Evolutionary conservation across 805 yeast genomes (phyloP), one percentile per base, ranked within the genome.

Genomic region (Scheffersomyces stipitis): DNA sequence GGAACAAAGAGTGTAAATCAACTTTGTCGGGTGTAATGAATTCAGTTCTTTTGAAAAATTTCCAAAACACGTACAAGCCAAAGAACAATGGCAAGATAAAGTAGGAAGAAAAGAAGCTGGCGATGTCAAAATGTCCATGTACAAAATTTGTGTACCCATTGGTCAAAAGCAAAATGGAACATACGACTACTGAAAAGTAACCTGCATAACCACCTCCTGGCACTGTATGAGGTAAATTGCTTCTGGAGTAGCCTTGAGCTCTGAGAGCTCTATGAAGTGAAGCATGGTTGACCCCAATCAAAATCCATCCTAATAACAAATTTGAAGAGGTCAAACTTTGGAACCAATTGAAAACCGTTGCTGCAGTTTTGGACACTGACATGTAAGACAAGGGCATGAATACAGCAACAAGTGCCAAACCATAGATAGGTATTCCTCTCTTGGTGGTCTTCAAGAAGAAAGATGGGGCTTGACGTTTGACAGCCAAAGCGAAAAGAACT

Each of bases 321-420:
- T 58, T 53, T 4, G 66, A 52, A 8, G 68, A 58, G 1, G 62
- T 48, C 9, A 62, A 40, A 13, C 37, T 41, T 43, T 62, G 67
- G 48, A 66, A 58, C 71, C 71, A 60, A 33, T 38, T 37, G 34
- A 66, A 58, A 3, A 60, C 66, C 7, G 58, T 56, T 3, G 64
- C 49, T 1, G 67, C 51, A 16, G 44, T 29, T 0, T 33, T 26
- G 5, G 55, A 46, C 6, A 51, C 41, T 30, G 57, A 52, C 67
- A 64, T 61, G 38, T 54, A 66, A 8, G 67, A 65, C 42, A 65
- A 55, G n/a, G 69, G 66, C 31, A 63, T 36, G 49, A 66, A 65
- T 1, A 39, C 10, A n/a, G 54, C 44, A 9, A 51, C 30, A n/a
- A 51, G 13, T 12, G 38, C 42, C n/a, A 57, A 44, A 3, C 56